Base-by-base conservation (phyloP, 345 rosid species). In the Pseudoturritis turrita region DNA sequence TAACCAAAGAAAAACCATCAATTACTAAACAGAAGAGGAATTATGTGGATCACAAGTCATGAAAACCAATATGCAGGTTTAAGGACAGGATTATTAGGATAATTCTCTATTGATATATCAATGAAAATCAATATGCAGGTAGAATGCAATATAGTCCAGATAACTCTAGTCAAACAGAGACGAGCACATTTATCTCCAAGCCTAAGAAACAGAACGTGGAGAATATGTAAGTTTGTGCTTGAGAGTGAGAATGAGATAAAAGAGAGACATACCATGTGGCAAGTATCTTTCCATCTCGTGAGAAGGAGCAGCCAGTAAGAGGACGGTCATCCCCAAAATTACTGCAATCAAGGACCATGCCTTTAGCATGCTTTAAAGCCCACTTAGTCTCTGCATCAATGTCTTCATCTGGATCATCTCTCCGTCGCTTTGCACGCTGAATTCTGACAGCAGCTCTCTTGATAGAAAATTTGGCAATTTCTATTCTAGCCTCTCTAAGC, bases 341-440 rank as follows among this genome's bases (percentile, higher is more conserved):
- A 75, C 97, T 88, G 80, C 91, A 85, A 77, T 92, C 88, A 65
- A 96, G 97, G 47, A 61, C 81, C 81, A 88, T 79, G 70, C 64
- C 78, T 76, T 76, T 87, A 6, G 87, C 97, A 71, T 88, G 89
- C 57, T 51, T 78, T 60, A 90, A 73, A 68, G 85, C 84, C 86
- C 88, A 92, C 67, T 92, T 89, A 45, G 85, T 79, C 84, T 92
- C 98, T 28, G 89, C 94, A 68, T 88, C 95, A n/a, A 83, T 53
- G 70, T 89, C 93, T 81, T 96, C 98, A 77, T 92, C 99, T 6
- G 99, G 98, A 72, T 90, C 94, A 75, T 88, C 92, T 71, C 94
- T 84, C 79, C 80, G 87, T 61, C 99, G 80, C 70, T 60, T 69
- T 2, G 84, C 87, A 37, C 89, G 85, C 62, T 88, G 91, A 81